Evolutionary conservation across 768 basidiomycete species (phyloP).

Genomic region (Hypsizygus marmoreus): DNA sequence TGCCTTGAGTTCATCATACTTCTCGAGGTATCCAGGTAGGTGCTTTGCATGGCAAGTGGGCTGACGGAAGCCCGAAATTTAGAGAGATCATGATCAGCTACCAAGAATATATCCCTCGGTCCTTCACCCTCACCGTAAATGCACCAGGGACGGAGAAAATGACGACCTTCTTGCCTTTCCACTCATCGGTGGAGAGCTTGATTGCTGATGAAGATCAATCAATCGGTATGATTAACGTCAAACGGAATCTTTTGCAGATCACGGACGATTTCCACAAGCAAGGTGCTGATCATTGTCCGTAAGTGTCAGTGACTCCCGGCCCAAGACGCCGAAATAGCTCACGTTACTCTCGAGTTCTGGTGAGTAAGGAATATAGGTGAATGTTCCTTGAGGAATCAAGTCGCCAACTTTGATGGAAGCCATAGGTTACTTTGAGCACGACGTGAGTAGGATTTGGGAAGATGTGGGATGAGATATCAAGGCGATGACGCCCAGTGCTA

Average conservation of each 20-base stretch:
- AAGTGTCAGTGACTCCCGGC: not conserved
- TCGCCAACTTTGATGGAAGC: constrained; percentile 38
- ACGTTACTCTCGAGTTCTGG: constrained; percentile 65
- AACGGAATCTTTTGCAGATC: not conserved
- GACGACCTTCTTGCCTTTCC: constrained; percentile 84
- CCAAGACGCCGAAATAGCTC: constrained; percentile 23
- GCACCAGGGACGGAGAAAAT: constrained; percentile 79
- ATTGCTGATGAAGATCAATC: constrained; percentile 40
- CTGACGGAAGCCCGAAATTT: constrained; percentile 51
- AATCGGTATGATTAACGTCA: not conserved
- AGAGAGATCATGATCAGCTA: no score
- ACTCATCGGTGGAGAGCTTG: constrained; percentile 57
- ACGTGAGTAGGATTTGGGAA: not conserved
- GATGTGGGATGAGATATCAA: not conserved
- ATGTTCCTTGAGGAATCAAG: constrained; percentile 39
- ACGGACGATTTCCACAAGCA: constrained; percentile 68
- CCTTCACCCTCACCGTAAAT: constrained; percentile 72
- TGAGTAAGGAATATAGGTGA: constrained; percentile 58
- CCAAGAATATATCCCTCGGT: no score
- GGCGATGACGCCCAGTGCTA: not conserved
- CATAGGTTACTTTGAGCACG: constrained; percentile 21
- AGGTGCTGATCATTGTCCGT: constrained; percentile 33
- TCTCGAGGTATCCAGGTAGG: constrained; percentile 64
- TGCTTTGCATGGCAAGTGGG: constrained; percentile 69
- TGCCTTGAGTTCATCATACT: constrained; percentile 72